These are phyloP conservation scores for Elsinoe arachidis DNA, from an alignment of 2,329 filamentous ascomycete species.

Conservation along the genomic window DNA sequence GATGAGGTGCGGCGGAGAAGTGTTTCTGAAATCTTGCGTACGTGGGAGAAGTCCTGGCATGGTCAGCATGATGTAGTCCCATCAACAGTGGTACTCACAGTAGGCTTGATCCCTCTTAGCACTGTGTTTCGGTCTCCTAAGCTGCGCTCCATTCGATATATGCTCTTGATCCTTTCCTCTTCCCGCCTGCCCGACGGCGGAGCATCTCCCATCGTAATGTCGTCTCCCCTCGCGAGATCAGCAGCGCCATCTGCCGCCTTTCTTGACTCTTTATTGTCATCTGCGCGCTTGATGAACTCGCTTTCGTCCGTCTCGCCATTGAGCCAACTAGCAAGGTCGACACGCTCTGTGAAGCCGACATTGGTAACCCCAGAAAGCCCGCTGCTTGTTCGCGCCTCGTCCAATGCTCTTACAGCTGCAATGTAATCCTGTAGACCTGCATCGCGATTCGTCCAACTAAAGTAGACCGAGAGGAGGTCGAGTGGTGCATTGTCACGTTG, in stretches of 20 bases:
- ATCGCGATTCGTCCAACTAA: constrained; percentile 92
- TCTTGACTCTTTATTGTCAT: constrained; percentile 49
- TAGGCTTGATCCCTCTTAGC: constrained; percentile 77
- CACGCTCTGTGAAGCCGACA: constrained; percentile 79
- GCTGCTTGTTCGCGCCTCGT: constrained; percentile 55
- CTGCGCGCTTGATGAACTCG: constrained; percentile 82
- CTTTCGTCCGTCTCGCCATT: constrained; percentile 75
- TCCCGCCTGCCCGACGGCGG: constrained; percentile 48
- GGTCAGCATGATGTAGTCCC: not conserved
- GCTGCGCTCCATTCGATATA: constrained; percentile 83
- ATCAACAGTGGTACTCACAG: constrained; percentile 46
- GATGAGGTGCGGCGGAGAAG: constrained; percentile 56
- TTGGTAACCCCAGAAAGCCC: constrained; percentile 69
- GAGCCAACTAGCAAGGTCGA: constrained; percentile 89
- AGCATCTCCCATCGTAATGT: constrained; percentile 33
- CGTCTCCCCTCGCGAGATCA: constrained; percentile 27
- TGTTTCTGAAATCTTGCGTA: constrained; percentile 72
- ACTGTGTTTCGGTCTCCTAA: constrained; percentile 90
- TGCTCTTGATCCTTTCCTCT: constrained; percentile 74
- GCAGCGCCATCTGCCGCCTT: constrained; percentile 45
- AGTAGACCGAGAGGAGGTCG: constrained; percentile 89
- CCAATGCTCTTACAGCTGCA: constrained; percentile 68
- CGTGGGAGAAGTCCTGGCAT: constrained; percentile 78
- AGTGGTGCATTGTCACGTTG: constrained; percentile 49
- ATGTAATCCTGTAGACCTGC: constrained; percentile 86